Conservation (phyloP, 2,329 filamentous ascomycete genomes). For the Ophiocordyceps camponoti-rufipedis region DNA sequence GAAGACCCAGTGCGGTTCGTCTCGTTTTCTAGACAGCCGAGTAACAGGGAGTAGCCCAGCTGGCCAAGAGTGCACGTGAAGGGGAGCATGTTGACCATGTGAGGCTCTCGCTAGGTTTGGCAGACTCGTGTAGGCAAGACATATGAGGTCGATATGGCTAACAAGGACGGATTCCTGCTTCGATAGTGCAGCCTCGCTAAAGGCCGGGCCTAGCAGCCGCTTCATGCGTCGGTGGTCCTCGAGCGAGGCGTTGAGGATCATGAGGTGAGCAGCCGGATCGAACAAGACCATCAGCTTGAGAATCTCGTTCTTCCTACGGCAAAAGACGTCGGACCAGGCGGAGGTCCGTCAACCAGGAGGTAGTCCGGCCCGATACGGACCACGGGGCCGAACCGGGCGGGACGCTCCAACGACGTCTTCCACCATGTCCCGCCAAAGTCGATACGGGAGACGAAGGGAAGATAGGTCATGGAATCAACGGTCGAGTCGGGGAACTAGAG, state of each 20-base stretch:
- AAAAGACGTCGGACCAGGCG: conserved; percentile 16
- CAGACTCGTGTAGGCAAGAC: conserved; percentile 4
- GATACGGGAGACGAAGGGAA: too few species aligned
- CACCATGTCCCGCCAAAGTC: not conserved
- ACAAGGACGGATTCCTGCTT: conserved; percentile 12
- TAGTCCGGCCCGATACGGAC: conserved; percentile 22
- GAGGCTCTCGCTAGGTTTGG: conserved; percentile 2
- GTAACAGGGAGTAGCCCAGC: conserved; percentile 24
- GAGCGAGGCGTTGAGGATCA: conserved; percentile 1
- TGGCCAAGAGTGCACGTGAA: conserved; percentile 19
- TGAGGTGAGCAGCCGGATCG: conserved; percentile 1
- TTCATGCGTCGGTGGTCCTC: conserved; percentile 4
- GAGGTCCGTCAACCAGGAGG: conserved; percentile 14
- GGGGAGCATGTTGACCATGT: conserved; percentile 16
- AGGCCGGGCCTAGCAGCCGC: conserved; percentile 11
- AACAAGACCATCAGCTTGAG: conserved; percentile 1
- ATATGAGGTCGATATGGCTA: conserved; percentile 10
- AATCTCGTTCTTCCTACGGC: conserved; percentile 6
- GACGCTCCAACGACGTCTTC: conserved; percentile 1
- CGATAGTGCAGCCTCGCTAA: conserved; percentile 11
- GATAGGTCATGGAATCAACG: not conserved
- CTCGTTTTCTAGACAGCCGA: conserved; percentile 13
- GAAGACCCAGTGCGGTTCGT: conserved; percentile 10
- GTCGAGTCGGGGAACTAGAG: not conserved
- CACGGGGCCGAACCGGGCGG: conserved; percentile 12